Evolutionary conservation across 805 yeast species (phyloP).

Genomic region (Kuraishia piskuri): DNA sequence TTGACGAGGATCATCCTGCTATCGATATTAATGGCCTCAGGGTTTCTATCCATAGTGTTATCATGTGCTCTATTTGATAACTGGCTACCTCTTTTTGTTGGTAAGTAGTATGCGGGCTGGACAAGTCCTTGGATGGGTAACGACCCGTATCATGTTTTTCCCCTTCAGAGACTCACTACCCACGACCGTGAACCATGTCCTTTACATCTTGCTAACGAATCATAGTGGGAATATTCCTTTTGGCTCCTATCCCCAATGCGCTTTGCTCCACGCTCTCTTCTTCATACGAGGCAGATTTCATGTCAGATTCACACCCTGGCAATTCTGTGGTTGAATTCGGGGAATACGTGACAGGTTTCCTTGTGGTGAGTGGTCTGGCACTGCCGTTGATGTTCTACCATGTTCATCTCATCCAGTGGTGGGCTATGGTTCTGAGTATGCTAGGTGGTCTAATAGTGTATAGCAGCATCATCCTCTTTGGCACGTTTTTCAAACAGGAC

Average conservation of each 20-base stretch:
- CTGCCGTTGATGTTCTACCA: conserved; percentile 24
- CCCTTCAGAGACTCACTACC: background rate
- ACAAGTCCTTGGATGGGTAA: too few species aligned
- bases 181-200: background rate
- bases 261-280: conserved; percentile 15
- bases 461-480: conserved; percentile 73
- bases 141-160: too few species aligned
- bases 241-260: conserved; percentile 28
- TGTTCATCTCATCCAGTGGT: conserved; percentile 16
- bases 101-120: conserved; percentile 23
- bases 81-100: conserved; percentile 82
- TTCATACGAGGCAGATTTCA: conserved; percentile 21
- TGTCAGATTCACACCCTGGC: conserved; percentile 15
- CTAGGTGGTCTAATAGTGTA: conserved; percentile 81
- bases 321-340: conserved; percentile 13
- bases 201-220: background rate
- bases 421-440: conserved; percentile 50
- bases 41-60: conserved; percentile 78
- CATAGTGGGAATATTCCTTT: conserved; percentile 20
- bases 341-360: conserved; percentile 23
- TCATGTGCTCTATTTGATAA: conserved; percentile 82
- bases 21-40: conserved; percentile 73
- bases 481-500: conserved; percentile 59
- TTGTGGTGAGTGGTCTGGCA: conserved; percentile 23
- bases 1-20: conserved; percentile 68